phyloP scores from a whole-genome alignment of 495 filamentous ascomycete genomes.

The Neurospora africana region DNA sequence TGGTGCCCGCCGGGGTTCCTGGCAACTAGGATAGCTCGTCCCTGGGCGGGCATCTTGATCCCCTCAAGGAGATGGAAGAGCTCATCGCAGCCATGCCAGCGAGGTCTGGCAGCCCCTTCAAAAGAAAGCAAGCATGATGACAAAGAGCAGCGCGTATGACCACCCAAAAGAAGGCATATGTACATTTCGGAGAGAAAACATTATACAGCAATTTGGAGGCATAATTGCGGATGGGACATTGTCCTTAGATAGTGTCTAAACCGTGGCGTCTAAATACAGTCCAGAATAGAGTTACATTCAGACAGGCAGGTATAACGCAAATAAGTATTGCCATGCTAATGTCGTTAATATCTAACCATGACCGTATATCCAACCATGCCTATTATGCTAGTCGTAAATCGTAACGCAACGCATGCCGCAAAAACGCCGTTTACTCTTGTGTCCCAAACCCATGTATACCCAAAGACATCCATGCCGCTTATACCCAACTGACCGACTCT shows the following conservation, averaged over 20 bases:
- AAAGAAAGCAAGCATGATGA: neutral
- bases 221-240: neutral
- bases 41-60: neutral
- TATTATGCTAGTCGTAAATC: neutral
- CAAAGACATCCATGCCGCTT: neutral
- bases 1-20: constrained; percentile 17
- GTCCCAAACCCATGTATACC: neutral
- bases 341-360: neutral
- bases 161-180: neutral
- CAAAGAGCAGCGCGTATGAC: neutral
- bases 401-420: neutral
- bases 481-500: neutral
- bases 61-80: neutral
- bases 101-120: neutral
- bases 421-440: neutral
- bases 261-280: neutral
- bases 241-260: neutral
- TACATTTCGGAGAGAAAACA: neutral
- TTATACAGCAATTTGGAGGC: neutral
- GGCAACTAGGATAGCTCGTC: neutral
- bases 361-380: neutral
- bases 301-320: neutral
- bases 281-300: neutral
- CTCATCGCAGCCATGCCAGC: neutral
- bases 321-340: neutral